Base-by-base conservation (phyloP, 2,329 filamentous ascomycete genomes). In the Thelonectria rubi region DNA sequence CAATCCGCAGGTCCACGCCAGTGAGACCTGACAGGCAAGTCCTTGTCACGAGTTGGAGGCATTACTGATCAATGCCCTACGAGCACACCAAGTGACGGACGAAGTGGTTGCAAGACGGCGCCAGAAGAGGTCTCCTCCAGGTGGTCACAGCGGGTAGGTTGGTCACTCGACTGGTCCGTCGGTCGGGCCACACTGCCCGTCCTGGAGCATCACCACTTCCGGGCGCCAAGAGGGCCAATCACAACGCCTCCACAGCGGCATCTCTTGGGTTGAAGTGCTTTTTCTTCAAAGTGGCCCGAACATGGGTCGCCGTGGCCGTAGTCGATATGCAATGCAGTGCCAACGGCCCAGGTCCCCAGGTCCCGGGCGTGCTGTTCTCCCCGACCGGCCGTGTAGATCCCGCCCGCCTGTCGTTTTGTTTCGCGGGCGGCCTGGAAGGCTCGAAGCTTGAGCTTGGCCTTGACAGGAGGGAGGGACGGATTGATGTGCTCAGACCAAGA, bases 201-300 rank as follows among this genome's bases (percentile, higher is more conserved):
- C 21, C 37, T 30, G 56, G 64, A 62, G 62, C 56, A 71, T 69
- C 68, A 72, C 66, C 58, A 62, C 30, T 69, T 64, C 62, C 65
- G 66, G 74, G 75, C 75, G 75, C 72, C 74, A 76, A 75, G 67
- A 67, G 50, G 64, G 47, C 75, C 75, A 77, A 77, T 77, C 71
- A 76, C 49, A 54, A 62, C 21, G 51, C 53, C 52, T 32, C 49
- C 46, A 55, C 52, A 60, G 50, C 52, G 58, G 62, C 67, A 63
- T 62, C 53, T 66, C 60, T 62, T 54, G 63, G 64, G 63, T 55
- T 67, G 14, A 55, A 45, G 45, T 40, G 50, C 64, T 69, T 67
- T 62, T 37, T 46, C 54, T 21, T 18, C 24, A 15, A 15, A 21
- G 24, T 53, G 62, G 67, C 63, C 60, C 52, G 26, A 51, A 17